Evolutionary conservation across 2,329 filamentous ascomycete species (phyloP).

Genomic region (Exserohilum rostratum): DNA sequence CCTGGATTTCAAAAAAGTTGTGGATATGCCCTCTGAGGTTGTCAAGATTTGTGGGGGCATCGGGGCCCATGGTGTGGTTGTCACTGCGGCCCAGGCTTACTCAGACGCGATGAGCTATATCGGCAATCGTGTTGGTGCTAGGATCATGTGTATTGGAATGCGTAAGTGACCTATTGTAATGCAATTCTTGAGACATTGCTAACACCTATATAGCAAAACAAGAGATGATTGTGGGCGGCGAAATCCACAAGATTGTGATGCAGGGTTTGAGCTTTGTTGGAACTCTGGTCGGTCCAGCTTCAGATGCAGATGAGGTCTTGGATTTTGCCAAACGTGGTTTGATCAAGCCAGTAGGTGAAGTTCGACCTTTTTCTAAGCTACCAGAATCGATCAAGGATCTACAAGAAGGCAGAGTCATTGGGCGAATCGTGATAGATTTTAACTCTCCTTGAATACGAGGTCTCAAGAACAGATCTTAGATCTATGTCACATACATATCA

Average conservation of each 20-base stretch:
- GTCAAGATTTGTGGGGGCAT: slow-evolving; percentile 43
- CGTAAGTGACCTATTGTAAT: no score
- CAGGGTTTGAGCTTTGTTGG: no score
- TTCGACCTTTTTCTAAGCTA: slow-evolving; percentile 54
- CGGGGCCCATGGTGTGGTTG: slow-evolving; percentile 49
- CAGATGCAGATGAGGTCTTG: slow-evolving; percentile 54
- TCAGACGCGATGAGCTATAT: slow-evolving; percentile 39
- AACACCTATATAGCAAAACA: no score
- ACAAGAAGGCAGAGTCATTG: slow-evolving; percentile 57
- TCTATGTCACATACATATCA: no score
- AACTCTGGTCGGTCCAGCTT: slow-evolving; percentile 55
- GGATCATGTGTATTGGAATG: slow-evolving; percentile 60
- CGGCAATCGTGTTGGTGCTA: slow-evolving; percentile 57
- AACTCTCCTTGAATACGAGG: no score
- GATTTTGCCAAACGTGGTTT: slow-evolving; percentile 58
- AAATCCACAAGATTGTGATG: no score
- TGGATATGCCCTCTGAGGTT: slow-evolving; percentile 42
- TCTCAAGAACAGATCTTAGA: no score
- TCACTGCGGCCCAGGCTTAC: slow-evolving; percentile 45
- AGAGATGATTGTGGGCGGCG: no score
- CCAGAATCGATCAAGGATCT: slow-evolving; percentile 60
- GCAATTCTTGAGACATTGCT: no score
- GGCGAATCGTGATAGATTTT: slow-evolving; percentile 61
- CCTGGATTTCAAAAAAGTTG: slow-evolving; percentile 45
- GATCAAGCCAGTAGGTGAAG: slow-evolving; percentile 57